Percentiles rank a stretch among this genome's conserved stretches.
Evolutionary conservation across 805 yeast genomes (phyloP).

Genomic region (Sungouiella blattae): DNA sequence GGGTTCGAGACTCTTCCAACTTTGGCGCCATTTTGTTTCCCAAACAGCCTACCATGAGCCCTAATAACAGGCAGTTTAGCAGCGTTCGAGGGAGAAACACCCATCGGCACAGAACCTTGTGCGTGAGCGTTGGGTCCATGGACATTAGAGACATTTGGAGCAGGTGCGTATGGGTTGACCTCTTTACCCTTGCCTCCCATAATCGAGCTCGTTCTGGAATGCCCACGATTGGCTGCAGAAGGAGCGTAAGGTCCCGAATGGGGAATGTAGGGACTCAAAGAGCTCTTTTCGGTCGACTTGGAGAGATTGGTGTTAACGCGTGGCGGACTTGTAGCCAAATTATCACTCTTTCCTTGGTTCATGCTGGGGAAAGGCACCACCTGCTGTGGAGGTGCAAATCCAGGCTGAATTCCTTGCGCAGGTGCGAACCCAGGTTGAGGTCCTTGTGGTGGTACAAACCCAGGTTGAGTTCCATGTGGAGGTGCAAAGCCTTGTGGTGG

Average conservation of each 20-base stretch:
- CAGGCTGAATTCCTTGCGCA: not conserved
- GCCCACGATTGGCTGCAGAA: conserved; percentile 26
- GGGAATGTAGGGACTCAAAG: conserved; percentile 41
- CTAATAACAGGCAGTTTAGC: conserved; percentile 1
- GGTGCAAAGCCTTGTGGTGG: conserved; percentile 1
- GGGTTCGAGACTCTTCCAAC: conserved; percentile 41
- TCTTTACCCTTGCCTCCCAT: conserved; percentile 40
- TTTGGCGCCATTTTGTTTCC: conserved; percentile 2
- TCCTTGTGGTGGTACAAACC: conserved; percentile 13
- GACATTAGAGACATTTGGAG: conserved; percentile 11
- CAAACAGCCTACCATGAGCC: conserved; percentile 10
- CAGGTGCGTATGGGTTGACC: conserved; percentile 41
- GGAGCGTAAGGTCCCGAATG: conserved; percentile 45
- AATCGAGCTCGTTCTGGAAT: conserved; percentile 39
- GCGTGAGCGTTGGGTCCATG: not conserved
- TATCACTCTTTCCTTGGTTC: not conserved
- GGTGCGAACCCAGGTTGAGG: not conserved
- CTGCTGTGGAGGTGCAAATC: not conserved
- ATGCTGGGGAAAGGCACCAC: conserved; percentile 2
- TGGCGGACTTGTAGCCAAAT: conserved; percentile 5
- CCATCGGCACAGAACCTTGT: conserved; percentile 1
- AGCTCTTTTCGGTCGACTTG: conserved; percentile 16
- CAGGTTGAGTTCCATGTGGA: conserved; percentile 7
- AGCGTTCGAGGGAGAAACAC: conserved; percentile 2
- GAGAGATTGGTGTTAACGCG: conserved; percentile 25